Evolutionary conservation across 306 rosid genomes (phyloP).

Genomic region (Malus domestica): ASM211411v1 NC_041797.1:8801001-8801500

Average conservation of each 20-base stretch:
- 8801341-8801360: background rate
- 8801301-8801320: background rate
- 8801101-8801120: no score
- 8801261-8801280: background rate
- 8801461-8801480: constrained; percentile 79
- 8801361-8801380: background rate
- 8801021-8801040: no score
- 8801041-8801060: no score
- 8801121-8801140: no score
- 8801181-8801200: no score
- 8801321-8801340: background rate
- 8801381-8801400: background rate
- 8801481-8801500: constrained; percentile 72
- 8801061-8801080: no score
- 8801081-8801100: no score
- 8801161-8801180: no score
- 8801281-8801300: background rate
- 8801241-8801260: no score
- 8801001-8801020: no score
- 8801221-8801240: background rate
- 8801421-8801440: constrained; percentile 57
- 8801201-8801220: background rate
- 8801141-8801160: no score
- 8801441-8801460: constrained; percentile 91
- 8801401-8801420: background rate